These are phyloP conservation scores for Scheffersomyces cryptocercus DNA, from an alignment of 1,139 yeast genomes.

Conservation along the genomic window DNA sequence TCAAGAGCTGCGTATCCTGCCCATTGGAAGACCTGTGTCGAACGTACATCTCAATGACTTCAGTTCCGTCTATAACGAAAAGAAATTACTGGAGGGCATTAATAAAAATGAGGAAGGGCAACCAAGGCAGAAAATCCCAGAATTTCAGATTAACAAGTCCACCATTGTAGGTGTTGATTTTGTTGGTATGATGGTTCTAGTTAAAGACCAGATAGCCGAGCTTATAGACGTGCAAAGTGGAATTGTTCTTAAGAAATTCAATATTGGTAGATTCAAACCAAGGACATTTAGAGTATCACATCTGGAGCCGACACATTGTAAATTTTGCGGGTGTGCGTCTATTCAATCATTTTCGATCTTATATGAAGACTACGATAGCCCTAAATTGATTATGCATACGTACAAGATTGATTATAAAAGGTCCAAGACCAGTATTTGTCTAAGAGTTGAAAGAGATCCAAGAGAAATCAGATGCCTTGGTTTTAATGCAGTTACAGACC, in stretches of 20 bases:
- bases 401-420: constrained; percentile 64
- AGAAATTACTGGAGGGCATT: constrained; percentile 1
- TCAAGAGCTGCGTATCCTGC: constrained; percentile 31
- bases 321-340: constrained; percentile 89
- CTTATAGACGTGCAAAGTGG: constrained; percentile 81
- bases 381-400: constrained; percentile 69
- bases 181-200: constrained; percentile 70
- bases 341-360: constrained; percentile 69
- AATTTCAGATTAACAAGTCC: constrained; percentile 22
- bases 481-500: constrained; percentile 72
- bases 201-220: constrained; percentile 56
- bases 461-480: constrained; percentile 89
- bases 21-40: constrained; percentile 29
- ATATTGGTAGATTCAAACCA: constrained; percentile 64
- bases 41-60: constrained; percentile 17
- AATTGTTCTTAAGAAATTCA: constrained; percentile 53
- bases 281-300: constrained; percentile 69
- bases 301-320: constrained; percentile 83
- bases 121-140: background rate
- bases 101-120: background rate
- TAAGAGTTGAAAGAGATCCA: constrained; percentile 89
- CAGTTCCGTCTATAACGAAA: constrained; percentile 10
- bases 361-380: constrained; percentile 62
- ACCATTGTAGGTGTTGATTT: constrained; percentile 54
- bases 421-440: constrained; percentile 77